phyloP scores from a whole-genome alignment of 1,284 basidiomycete species.

The Ustilago vetiveriae region DNA sequence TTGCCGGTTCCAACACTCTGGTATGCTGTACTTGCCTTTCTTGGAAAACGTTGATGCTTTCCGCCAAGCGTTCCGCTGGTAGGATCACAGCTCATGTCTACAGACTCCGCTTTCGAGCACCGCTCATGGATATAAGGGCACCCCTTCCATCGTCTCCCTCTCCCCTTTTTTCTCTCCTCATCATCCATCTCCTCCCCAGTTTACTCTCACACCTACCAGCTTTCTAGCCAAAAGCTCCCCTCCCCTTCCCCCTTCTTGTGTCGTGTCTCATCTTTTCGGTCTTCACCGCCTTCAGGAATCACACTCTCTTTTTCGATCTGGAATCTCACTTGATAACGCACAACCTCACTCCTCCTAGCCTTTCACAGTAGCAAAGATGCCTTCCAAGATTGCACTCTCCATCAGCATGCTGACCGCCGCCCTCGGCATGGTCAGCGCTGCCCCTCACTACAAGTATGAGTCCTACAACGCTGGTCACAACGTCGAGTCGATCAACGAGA shows the following conservation, averaged over 20 bases:
- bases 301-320: conserved; percentile 18
- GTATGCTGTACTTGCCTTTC: not conserved
- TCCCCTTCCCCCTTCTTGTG: conserved; percentile 7
- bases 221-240: conserved; percentile 33
- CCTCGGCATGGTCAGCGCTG: conserved; percentile 42
- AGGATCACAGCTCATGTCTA: conserved; percentile 18
- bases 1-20: not conserved
- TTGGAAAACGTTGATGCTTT: not conserved
- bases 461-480: conserved; percentile 45
- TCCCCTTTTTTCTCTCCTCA: conserved; percentile 30
- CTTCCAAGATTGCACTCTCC: conserved; percentile 48
- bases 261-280: conserved; percentile 20
- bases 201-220: conserved; percentile 14
- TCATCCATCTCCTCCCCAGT: conserved; percentile 17
- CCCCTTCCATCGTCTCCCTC: conserved; percentile 11
- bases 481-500: conserved; percentile 33
- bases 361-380: conserved; percentile 40
- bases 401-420: conserved; percentile 37
- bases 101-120: conserved; percentile 21
- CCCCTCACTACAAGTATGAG: conserved; percentile 31
- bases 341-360: too few species aligned
- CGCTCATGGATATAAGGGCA: conserved; percentile 30
- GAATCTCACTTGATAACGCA: too few species aligned
- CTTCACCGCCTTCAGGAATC: conserved; percentile 24
- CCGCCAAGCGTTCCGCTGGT: conserved; percentile 1